Conservation (phyloP, 805 yeast genomes). For the Cyberlindnera sargentensis region DNA sequence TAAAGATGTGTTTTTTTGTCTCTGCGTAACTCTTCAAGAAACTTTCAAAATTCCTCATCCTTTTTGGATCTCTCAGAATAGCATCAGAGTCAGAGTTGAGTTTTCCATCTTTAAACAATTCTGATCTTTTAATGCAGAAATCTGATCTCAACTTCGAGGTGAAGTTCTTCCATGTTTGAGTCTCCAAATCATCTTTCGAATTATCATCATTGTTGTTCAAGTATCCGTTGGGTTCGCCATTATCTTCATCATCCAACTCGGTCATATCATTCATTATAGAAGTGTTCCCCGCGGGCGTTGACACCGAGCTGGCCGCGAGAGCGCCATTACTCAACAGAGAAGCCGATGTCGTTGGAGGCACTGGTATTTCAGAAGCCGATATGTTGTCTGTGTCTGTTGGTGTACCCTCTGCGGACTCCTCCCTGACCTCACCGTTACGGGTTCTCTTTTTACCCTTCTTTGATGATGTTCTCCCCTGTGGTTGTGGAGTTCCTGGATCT, state of each 20-base stretch:
- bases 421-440: slow-evolving; percentile 29
- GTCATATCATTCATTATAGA: slow-evolving; percentile 3
- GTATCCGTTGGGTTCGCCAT: slow-evolving; percentile 34
- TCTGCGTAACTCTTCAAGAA: slow-evolving; percentile 25
- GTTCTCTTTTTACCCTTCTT: slow-evolving; percentile 35
- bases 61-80: slow-evolving; percentile 52
- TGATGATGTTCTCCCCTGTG: slow-evolving; percentile 26
- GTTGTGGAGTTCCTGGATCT: slow-evolving; percentile 17
- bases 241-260: slow-evolving; percentile 25
- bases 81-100: slow-evolving; percentile 68
- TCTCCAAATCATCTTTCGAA: slow-evolving; percentile 62
- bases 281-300: slow-evolving; percentile 3
- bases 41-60: slow-evolving; percentile 52
- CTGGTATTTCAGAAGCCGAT: neutral
- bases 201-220: slow-evolving; percentile 50
- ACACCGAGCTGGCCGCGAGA: neutral
- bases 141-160: slow-evolving; percentile 77
- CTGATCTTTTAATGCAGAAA: slow-evolving; percentile 60
- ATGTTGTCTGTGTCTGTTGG: slow-evolving; percentile 2
- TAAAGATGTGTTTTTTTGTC: slow-evolving; percentile 26
- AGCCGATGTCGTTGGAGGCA: slow-evolving; percentile 1
- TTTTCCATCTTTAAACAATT: slow-evolving; percentile 51
- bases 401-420: slow-evolving; percentile 12
- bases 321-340: neutral
- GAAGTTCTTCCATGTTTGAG: slow-evolving; percentile 75